Evolutionary conservation across 768 basidiomycete species (phyloP), one percentile per base, ranked within the genome.

Genomic region (Tricholoma hemisulphureum): DNA sequence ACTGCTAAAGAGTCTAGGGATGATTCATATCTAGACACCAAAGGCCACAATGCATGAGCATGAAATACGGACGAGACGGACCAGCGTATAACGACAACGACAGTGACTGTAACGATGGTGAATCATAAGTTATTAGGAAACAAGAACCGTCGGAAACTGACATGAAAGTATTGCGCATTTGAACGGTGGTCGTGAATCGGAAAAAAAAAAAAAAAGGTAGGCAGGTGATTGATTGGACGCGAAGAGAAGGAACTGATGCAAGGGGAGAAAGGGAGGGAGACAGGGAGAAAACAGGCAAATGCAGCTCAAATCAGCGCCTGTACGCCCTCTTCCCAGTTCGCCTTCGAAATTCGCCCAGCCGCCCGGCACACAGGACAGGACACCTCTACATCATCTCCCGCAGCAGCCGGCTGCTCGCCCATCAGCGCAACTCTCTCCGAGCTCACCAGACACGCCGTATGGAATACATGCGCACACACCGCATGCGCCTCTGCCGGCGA

Each of bases 351-450:
- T 56, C 71, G 76, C 14, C 91, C 91, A n/a, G 77, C 75, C 35
- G 79, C 79, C 49, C 89, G 70, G 65, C 91, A 93, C 6, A 88
- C 80, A 1, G 88, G 86, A 69, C 91, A 92, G 16, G 83, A 81
- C n/a, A 91, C 87, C 66, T 88, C 83, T 0, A 90, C 83, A 58
- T 72, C 69, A 13, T 68, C 69, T 21, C 73, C 75, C 1, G 68
- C 64, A 45, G 75, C 69, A 54, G 68, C 70, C 31, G 74, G 77
- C 53, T 82, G 78, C 11, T 75, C 79, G 21, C 85, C 87, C 73
- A 80, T 82, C n/a, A 86, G 76, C 11, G 86, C 81, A 77, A 86
- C 73, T 61, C 80, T 59, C 83, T 84, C 77, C 75, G 89, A 58
- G 80, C 85, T 71, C 67, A 93, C 89, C 37, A 93, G 66, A 70